Evolutionary conservation across 73 alveolate species (phyloP).

Genomic region (Tetrahymena elliotti): DNA sequence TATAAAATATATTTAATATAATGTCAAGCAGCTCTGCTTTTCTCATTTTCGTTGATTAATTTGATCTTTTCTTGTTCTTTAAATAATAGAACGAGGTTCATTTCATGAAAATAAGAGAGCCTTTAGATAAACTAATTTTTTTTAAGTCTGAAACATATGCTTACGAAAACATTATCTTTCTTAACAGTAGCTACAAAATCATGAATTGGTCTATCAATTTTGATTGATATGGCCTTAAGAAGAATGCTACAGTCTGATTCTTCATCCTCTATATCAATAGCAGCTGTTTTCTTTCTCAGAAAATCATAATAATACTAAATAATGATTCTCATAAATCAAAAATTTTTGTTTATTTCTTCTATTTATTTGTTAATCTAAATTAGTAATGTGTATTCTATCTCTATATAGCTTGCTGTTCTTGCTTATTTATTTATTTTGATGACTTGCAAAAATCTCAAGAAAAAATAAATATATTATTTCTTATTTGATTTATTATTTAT

Average conservation of each 20-base stretch:
- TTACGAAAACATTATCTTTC: conserved; percentile 18
- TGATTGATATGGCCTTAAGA: conserved; percentile 1
- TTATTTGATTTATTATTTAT: background rate
- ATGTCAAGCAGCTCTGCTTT: background rate
- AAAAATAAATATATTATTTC: background rate
- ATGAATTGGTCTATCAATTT: background rate
- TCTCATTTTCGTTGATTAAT: background rate
- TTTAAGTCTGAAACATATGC: background rate
- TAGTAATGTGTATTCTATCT: background rate
- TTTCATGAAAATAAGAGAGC: background rate
- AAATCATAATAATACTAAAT: conserved; percentile 30
- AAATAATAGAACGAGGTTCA: background rate
- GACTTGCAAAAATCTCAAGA: background rate
- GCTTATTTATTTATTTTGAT: background rate
- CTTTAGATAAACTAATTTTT: background rate
- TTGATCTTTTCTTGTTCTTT: no score
- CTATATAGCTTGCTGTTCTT: background rate
- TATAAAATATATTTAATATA: background rate
- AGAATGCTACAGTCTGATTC: conserved; percentile 5
- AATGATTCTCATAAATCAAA: conserved; percentile 29
- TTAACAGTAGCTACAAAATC: conserved; percentile 13
- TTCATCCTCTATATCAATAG: conserved; percentile 14
- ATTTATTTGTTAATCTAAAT: background rate
- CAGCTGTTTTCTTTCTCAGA: conserved; percentile 16
- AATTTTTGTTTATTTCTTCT: background rate